Percentiles rank a stretch among this genome's conserved stretches.
phyloP scores from a whole-genome alignment of 441 rosid species.

The Capsella rubella region DNA sequence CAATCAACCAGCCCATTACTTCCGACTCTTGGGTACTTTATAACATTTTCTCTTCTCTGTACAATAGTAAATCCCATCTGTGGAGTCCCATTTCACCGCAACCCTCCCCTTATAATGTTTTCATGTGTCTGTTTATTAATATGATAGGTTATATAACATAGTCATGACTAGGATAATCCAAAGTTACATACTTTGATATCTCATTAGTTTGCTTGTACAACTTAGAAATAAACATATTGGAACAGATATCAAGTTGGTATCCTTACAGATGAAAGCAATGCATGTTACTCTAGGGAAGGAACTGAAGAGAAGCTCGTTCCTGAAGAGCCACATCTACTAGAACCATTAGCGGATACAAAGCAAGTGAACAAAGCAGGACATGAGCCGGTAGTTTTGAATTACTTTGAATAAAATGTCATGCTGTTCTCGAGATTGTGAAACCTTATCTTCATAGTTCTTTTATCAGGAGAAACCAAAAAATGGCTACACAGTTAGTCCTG shows the following conservation, averaged over 20 bases:
- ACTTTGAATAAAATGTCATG: constrained; percentile 12
- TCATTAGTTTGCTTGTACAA: constrained; percentile 1
- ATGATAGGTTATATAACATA: background rate
- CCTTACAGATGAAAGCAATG: constrained; percentile 13
- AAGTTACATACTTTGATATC: constrained; percentile 19
- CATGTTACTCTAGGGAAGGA: constrained; percentile 13
- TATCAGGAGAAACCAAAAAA: constrained; percentile 46
- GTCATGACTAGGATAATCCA: background rate
- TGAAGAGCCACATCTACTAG: constrained; percentile 41
- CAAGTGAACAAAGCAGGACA: constrained; percentile 51
- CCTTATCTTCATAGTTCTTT: background rate
- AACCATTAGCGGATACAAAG: constrained; percentile 17
- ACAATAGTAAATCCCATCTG: constrained; percentile 50
- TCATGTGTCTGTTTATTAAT: background rate
- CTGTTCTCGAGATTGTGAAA: background rate
- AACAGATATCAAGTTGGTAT: constrained; percentile 34
- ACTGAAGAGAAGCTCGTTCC: constrained; percentile 20
- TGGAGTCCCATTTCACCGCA: background rate
- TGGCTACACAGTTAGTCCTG: constrained; percentile 28
- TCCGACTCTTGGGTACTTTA: constrained; percentile 32
- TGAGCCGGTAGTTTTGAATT: constrained; percentile 45
- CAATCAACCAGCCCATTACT: constrained; percentile 12
- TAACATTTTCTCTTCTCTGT: constrained; percentile 16
- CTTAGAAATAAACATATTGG: constrained; percentile 15
- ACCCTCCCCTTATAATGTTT: background rate